A percentile compares a stretch with the other conserved stretches of the same genome.
phyloP scores from a whole-genome alignment of 208 protist genomes.

The Tritrichomonas musculus region DNA sequence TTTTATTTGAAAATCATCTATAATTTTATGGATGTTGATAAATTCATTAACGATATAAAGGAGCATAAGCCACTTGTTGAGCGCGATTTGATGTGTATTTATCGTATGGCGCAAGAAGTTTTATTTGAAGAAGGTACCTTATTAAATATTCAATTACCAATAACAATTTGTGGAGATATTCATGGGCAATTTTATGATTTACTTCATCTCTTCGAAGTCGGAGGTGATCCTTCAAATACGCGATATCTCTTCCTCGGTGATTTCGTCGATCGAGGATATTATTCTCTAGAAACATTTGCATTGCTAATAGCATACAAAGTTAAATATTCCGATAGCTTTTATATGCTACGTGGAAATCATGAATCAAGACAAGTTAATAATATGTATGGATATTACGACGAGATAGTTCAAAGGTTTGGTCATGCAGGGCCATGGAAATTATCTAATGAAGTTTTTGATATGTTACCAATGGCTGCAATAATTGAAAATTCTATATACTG shows the following conservation, averaged over 20 bases:
- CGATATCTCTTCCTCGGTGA: slow-evolving; percentile 50
- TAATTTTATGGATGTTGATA: no score
- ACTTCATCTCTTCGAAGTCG: slow-evolving; percentile 41
- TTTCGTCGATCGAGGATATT: slow-evolving; percentile 47
- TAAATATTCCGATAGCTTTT: slow-evolving; percentile 68
- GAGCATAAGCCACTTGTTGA: no score
- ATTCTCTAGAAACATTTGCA: slow-evolving; percentile 41
- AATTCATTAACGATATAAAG: no score
- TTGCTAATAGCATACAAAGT: slow-evolving; percentile 40
- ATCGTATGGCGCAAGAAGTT: no score
- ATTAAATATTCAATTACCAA: no score
- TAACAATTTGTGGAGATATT: slow-evolving; percentile 44
- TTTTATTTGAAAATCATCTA: no score
- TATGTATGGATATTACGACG: slow-evolving; percentile 98
- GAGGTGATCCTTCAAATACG: slow-evolving; percentile 33
- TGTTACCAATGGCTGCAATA: slow-evolving; percentile 87
- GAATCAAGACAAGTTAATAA: slow-evolving; percentile 74
- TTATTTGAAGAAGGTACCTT: no score
- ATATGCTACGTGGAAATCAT: slow-evolving; percentile 86
- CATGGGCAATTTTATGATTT: slow-evolving; percentile 52
- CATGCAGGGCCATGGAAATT: slow-evolving; percentile 79
- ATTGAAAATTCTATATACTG: slow-evolving; percentile 59
- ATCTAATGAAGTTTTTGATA: slow-evolving; percentile 99
- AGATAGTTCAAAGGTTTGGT: slow-evolving; percentile 59
- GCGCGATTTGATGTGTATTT: no score